Evolutionary conservation across 2,329 filamentous ascomycete genomes (phyloP).

Genomic region (Stagonosporopsis chrysanthemi): DNA sequence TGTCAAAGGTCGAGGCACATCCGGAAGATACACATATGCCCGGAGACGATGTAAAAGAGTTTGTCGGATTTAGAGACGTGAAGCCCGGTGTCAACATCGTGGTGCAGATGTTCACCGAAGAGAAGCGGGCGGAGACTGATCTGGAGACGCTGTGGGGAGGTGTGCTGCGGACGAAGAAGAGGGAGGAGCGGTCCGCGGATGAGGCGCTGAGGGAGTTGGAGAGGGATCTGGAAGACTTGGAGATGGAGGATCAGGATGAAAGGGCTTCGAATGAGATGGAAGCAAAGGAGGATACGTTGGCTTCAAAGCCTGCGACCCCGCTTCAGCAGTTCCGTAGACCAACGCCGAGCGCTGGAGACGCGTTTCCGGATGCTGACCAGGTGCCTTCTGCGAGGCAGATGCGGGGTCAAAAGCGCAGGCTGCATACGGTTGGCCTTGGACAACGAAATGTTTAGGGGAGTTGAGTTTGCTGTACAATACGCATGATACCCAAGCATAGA

Average conservation of each 20-base stretch:
- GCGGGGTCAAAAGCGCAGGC: constrained; percentile 28
- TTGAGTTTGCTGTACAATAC: constrained; percentile 6
- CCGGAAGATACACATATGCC: constrained; percentile 44
- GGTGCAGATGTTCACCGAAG: constrained; percentile 75
- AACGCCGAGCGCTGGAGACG: constrained; percentile 33
- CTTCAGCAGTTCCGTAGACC: constrained; percentile 28
- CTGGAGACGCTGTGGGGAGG: constrained; percentile 70
- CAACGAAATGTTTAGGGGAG: neutral
- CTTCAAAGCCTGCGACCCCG: constrained; percentile 14
- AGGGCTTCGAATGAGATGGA: constrained; percentile 7
- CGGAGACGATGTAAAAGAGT: constrained; percentile 55
- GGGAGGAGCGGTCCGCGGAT: constrained; percentile 47
- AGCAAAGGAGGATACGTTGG: neutral
- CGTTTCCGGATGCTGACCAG: constrained; percentile 30
- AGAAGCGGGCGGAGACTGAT: constrained; percentile 72
- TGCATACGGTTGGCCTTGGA: constrained; percentile 39
- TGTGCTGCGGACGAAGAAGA: constrained; percentile 53
- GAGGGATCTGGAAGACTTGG: constrained; percentile 31
- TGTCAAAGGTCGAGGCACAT: constrained; percentile 73
- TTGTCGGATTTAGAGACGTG: constrained; percentile 78
- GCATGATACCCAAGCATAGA: constrained; percentile 15
- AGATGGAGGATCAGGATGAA: constrained; percentile 23
- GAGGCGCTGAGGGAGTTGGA: constrained; percentile 37
- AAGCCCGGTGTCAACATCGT: constrained; percentile 68
- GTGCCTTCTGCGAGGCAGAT: constrained; percentile 24